Conservation (phyloP, 2,329 filamentous ascomycete genomes). For the Furcasterigmium furcatum region DNA sequence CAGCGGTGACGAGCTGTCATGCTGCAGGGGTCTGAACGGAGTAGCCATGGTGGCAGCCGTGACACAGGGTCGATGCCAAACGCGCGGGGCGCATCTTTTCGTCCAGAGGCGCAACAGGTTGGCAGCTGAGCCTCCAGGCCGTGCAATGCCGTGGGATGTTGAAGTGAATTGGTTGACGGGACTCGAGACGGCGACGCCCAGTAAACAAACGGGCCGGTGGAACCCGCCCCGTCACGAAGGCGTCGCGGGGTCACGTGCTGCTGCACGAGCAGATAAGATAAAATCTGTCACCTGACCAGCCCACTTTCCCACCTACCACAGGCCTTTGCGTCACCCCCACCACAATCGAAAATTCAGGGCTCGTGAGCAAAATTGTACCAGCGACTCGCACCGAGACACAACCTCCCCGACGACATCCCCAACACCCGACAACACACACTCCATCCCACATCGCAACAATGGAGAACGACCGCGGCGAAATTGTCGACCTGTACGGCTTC, state of each 20-base stretch:
- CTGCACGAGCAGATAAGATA: neutral
- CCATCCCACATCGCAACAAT: conserved; percentile 60
- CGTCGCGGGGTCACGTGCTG: conserved; percentile 1
- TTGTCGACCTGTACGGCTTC: conserved; percentile 89
- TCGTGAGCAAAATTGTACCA: conserved; percentile 1
- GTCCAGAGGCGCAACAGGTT: conserved; percentile 24
- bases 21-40: conserved; percentile 21
- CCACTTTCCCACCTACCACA: neutral
- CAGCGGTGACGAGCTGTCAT: conserved; percentile 41
- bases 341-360: conserved; percentile 9
- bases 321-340: conserved; percentile 2
- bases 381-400: conserved; percentile 6
- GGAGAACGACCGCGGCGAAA: conserved; percentile 99
- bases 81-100: conserved; percentile 46
- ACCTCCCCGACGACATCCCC: conserved; percentile 13
- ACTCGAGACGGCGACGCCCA: neutral
- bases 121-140: neutral
- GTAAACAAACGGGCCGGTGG: neutral
- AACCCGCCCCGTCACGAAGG: neutral
- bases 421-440: conserved; percentile 24
- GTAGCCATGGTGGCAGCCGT: conserved; percentile 25
- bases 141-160: neutral
- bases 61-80: conserved; percentile 28
- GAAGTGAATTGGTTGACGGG: neutral
- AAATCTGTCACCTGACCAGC: conserved; percentile 2